A percentile compares a stretch with the other conserved stretches of the same genome.
These are phyloP conservation scores for Russula ochroleuca DNA, from an alignment of 768 basidiomycete genomes.

Conservation along the genomic window DNA sequence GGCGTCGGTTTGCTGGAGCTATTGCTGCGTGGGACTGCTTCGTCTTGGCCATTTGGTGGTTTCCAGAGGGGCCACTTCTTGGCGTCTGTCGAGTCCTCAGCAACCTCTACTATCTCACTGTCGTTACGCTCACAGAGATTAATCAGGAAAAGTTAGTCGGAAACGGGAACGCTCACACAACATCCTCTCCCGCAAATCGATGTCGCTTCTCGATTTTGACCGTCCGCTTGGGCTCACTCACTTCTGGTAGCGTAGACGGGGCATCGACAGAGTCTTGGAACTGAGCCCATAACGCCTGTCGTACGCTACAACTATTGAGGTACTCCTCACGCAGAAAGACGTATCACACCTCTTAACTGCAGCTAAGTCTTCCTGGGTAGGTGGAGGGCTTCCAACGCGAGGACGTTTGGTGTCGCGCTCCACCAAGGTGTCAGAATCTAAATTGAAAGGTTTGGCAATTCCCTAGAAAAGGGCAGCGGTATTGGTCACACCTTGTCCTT, in stretches of 20 bases:
- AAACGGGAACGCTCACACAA: conserved; percentile 50
- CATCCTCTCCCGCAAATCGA: conserved; percentile 72
- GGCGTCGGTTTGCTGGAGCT: conserved; percentile 9
- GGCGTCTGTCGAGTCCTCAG: conserved; percentile 69
- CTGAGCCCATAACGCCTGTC: conserved; percentile 59
- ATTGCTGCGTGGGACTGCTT: conserved; percentile 18
- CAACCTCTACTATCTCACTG: conserved; percentile 73
- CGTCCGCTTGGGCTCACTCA: conserved; percentile 36
- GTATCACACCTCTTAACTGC: conserved; percentile 40
- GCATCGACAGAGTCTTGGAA: conserved; percentile 61
- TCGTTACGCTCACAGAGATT: conserved; percentile 16
- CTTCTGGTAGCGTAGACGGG: conserved; percentile 28
- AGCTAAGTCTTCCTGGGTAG: conserved; percentile 37
- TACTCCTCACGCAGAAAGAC: conserved; percentile 6
- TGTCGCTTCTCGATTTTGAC: conserved; percentile 69
- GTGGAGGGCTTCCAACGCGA: conserved; percentile 30
- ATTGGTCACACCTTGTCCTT: conserved; percentile 33
- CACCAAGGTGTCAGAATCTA: conserved; percentile 40
- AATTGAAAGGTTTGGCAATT: background rate
- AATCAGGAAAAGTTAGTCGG: background rate
- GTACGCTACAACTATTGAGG: conserved; percentile 40
- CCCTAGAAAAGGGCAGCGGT: background rate
- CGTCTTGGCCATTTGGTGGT: conserved; percentile 27
- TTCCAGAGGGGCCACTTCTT: conserved; percentile 66
- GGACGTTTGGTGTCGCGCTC: conserved; percentile 40